Evolutionary conservation across 768 basidiomycete species (phyloP).

Genomic region (Hydnomerulius pinastri): DNA sequence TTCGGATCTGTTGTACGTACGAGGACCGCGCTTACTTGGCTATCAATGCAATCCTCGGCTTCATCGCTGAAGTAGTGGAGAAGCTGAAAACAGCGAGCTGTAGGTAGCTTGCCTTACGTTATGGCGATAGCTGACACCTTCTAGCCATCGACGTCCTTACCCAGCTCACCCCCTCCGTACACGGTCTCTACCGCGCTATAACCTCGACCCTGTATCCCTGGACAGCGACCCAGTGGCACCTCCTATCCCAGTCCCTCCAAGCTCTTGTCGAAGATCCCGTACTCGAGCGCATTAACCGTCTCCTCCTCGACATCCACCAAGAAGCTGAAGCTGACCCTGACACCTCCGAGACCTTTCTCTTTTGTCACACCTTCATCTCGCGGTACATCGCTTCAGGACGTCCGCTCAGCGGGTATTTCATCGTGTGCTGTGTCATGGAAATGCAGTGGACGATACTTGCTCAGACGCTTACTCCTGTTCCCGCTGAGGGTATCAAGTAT

Average conservation of each 20-base stretch:
- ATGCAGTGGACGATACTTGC: slow-evolving; percentile 84
- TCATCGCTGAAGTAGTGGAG: slow-evolving; percentile 57
- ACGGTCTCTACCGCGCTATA: slow-evolving; percentile 86
- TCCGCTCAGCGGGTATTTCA: slow-evolving; percentile 84
- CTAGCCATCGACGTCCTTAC: slow-evolving; percentile 72
- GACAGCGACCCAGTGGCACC: slow-evolving; percentile 66
- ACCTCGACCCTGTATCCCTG: slow-evolving; percentile 78
- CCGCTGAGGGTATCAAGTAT: slow-evolving; percentile 23
- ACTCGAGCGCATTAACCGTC: slow-evolving; percentile 72
- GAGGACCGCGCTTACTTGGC: slow-evolving; percentile 49
- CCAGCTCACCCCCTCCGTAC: slow-evolving; percentile 77
- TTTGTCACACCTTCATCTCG: slow-evolving; percentile 68
- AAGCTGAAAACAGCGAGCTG: slow-evolving; percentile 55
- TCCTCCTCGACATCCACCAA: slow-evolving; percentile 61
- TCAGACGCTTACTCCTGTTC: slow-evolving; percentile 56
- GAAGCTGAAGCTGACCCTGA: slow-evolving; percentile 48
- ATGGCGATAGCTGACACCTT: neutral
- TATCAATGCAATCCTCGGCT: slow-evolving; percentile 59
- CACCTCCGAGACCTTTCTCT: slow-evolving; percentile 41
- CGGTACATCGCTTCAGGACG: slow-evolving; percentile 76
- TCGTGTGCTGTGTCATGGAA: slow-evolving; percentile 87
- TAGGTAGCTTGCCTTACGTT: slow-evolving; percentile 35
- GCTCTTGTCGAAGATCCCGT: slow-evolving; percentile 63
- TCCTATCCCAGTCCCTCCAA: slow-evolving; percentile 53
- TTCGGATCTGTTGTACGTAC: slow-evolving; percentile 62